Percentiles rank a stretch among this genome's conserved stretches.
These are phyloP conservation scores for Crithidia mellificae DNA, from an alignment of 208 protist genomes.

Conservation along the genomic window DNA sequence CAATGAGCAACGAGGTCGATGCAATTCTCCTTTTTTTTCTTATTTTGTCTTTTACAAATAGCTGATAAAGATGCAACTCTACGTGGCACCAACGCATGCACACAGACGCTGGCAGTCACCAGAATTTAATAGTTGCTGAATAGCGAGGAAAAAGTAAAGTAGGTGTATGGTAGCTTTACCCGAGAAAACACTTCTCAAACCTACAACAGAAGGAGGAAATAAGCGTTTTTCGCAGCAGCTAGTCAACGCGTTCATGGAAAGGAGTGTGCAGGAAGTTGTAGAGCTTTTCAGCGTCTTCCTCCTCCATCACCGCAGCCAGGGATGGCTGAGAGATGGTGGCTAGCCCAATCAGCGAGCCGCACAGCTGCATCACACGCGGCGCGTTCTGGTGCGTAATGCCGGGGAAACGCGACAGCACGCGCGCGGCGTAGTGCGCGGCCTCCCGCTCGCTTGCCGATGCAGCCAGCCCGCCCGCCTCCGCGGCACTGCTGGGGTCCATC, in stretches of 20 bases:
- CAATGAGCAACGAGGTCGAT: no score
- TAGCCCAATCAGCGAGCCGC: slow-evolving; percentile 75
- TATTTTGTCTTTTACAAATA: no score
- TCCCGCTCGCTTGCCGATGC: slow-evolving; percentile 36
- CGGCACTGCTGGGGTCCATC: slow-evolving; percentile 29
- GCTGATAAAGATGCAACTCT: no score
- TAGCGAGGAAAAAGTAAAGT: no score
- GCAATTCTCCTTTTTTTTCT: no score
- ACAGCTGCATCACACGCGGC: slow-evolving; percentile 63
- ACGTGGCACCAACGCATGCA: no score
- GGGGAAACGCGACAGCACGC: slow-evolving; percentile 76
- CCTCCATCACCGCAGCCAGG: slow-evolving; percentile 55
- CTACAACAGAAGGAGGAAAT: no score
- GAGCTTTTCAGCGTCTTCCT: slow-evolving; percentile 45
- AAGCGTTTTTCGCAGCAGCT: no score
- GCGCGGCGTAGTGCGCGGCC: slow-evolving; percentile 62
- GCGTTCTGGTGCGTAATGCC: slow-evolving; percentile 69
- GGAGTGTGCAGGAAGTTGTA: slow-evolving; percentile 71
- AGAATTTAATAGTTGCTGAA: no score
- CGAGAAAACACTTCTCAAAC: no score
- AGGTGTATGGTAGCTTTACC: no score
- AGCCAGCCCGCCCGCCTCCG: slow-evolving; percentile 25
- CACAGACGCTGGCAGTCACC: no score
- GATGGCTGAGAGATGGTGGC: slow-evolving; percentile 64
- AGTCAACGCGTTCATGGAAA: slow-evolving; percentile 33